Evolutionary conservation across 140 eudicot species (phyloP), one percentile per base, ranked within the genome.

Genomic region (Oenanthe javanica): DNA sequence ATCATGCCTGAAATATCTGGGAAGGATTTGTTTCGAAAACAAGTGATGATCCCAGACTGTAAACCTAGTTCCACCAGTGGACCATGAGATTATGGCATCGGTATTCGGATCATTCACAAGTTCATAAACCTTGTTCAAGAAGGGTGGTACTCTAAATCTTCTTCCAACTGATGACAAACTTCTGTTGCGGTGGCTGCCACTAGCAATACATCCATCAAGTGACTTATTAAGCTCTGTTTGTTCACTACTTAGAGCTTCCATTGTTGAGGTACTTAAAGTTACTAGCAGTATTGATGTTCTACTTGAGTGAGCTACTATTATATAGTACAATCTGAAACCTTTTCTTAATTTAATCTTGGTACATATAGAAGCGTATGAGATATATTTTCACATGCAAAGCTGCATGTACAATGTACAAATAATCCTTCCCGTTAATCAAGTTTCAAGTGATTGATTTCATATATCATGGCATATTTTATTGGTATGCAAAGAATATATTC

Each of bases 1-100:
- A 25, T 75, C 78, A 75, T 75, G 78, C 43, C 78, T 48, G 78
- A 75, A 75, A 23, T 46, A 75, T 75, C 51, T 75, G 61, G 78
- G 78, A 75, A 75, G 78, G 52, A 75, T 75, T 3, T 75, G 59
- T 23, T 21, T 75, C 1, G 57, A 46, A 75, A 75, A 75, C 18
- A 46, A 12, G 45, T 75, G 78, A 31, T 75, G 78, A 75, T 75
- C 78, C 78, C 78, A 75, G 52, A 75, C 78, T 21, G 61, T 48
- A 49, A 75, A 75, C 40, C 59, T 75, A 75, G 78, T 75, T 15
- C 78, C 78, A 48, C 61, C 42, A 10, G 78, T 10, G 48, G 42
- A n/a, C 78, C 78, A 75, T 4, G 78, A 75, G 31, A 75, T 75
- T 23, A 75, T 46, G 42, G 21, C n/a, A 48, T 75, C 18, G 0